Conservation (phyloP, 352 stramenopile species). For the Phytophthora vignae region DNA sequence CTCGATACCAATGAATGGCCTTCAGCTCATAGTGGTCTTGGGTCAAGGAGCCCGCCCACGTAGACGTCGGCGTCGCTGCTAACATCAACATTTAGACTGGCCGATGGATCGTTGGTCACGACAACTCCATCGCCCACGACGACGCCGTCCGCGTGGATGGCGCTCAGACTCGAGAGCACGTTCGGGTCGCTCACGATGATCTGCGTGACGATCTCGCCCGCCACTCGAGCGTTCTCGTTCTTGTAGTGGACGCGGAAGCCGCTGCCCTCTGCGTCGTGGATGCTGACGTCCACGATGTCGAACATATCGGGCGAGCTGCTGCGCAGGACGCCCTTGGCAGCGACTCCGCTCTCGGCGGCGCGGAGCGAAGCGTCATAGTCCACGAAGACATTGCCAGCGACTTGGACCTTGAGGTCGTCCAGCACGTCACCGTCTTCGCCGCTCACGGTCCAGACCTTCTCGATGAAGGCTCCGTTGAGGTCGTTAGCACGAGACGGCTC, state of each 20-base stretch:
- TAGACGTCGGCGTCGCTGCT: conserved; percentile 31
- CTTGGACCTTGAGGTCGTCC: conserved; percentile 30
- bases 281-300: conserved; percentile 41
- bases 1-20: conserved; percentile 19
- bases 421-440: conserved; percentile 22
- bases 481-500: conserved; percentile 10
- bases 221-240: conserved; percentile 45
- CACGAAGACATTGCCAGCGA: conserved; percentile 52
- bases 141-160: conserved; percentile 25
- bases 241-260: conserved; percentile 50
- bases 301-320: conserved; percentile 39
- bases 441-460: conserved; percentile 45
- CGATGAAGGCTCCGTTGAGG: conserved; percentile 22
- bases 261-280: conserved; percentile 30
- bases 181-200: conserved; percentile 39
- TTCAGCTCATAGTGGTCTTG: conserved; percentile 24
- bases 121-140: conserved; percentile 47
- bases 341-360: conserved; percentile 5
- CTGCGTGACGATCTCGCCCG: conserved; percentile 41
- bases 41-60: conserved; percentile 19
- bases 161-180: conserved; percentile 22
- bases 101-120: conserved; percentile 39
- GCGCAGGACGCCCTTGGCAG: conserved; percentile 41
- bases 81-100: conserved; percentile 31
- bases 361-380: conserved; percentile 44